A percentile compares a stretch with the other conserved stretches of the same genome.
Conservation (phyloP, 140 eudicot species). For the Eryngium alpinum region DNA sequence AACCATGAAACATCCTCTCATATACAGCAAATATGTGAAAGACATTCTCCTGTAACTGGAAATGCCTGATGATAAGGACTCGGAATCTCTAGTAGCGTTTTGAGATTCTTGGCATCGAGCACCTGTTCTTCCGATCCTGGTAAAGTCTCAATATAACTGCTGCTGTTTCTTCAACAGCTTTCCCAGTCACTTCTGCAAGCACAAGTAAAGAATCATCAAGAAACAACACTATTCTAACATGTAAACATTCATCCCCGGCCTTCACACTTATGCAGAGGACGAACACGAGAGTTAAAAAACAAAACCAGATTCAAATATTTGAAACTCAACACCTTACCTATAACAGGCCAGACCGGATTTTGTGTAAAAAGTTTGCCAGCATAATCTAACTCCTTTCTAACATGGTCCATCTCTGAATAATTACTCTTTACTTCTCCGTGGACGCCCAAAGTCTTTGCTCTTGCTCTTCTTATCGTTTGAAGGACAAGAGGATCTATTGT, state of each 20-base stretch:
- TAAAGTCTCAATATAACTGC: slow-evolving; percentile 50
- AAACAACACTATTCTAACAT: neutral
- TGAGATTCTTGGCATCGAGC: slow-evolving; percentile 61
- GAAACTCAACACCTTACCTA: slow-evolving; percentile 34
- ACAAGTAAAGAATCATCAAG: neutral
- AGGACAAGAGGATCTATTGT: slow-evolving; percentile 76
- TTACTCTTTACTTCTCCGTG: slow-evolving; percentile 37
- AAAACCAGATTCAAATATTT: neutral
- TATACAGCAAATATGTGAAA: too few species aligned
- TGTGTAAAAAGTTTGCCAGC: slow-evolving; percentile 71
- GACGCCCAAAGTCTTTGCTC: slow-evolving; percentile 83
- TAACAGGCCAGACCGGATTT: slow-evolving; percentile 93
- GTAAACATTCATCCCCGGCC: neutral
- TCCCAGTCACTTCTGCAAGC: slow-evolving; percentile 59
- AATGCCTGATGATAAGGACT: neutral
- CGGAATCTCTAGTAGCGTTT: slow-evolving; percentile 39
- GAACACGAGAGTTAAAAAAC: neutral
- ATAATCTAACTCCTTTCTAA: slow-evolving; percentile 56
- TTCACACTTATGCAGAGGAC: neutral
- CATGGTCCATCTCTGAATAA: slow-evolving; percentile 76
- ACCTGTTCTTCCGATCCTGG: slow-evolving; percentile 54
- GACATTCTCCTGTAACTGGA: neutral
- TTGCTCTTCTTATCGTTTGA: slow-evolving; percentile 70
- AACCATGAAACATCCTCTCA: neutral
- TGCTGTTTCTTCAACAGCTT: slow-evolving; percentile 66